phyloP scores from a whole-genome alignment of 805 yeast species.

The Starmerella floricola region DNA sequence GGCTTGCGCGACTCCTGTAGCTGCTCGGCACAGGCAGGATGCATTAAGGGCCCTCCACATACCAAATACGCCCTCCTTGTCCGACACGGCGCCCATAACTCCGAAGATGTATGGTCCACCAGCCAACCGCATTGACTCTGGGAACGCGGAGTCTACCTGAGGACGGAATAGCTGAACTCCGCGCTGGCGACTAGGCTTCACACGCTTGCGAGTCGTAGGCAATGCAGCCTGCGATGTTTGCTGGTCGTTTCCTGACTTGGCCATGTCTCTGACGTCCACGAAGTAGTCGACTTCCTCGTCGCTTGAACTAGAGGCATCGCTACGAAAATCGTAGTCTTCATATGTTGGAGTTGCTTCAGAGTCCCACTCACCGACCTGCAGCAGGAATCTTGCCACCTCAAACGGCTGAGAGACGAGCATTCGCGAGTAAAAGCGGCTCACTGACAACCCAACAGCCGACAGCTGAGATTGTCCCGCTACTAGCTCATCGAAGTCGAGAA shows the following conservation, averaged over 20 bases:
- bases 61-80: slow-evolving; percentile 52
- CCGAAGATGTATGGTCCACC: slow-evolving; percentile 27
- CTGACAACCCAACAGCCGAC: slow-evolving; percentile 45
- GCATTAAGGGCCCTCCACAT: slow-evolving; percentile 62
- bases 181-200: slow-evolving; percentile 12
- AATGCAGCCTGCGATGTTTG: neutral
- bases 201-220: neutral
- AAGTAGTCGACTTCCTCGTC: slow-evolving; percentile 34
- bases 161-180: slow-evolving; percentile 11
- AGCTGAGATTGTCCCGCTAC: slow-evolving; percentile 39
- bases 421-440: slow-evolving; percentile 55
- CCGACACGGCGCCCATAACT: slow-evolving; percentile 40
- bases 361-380: slow-evolving; percentile 57
- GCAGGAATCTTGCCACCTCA: slow-evolving; percentile 62
- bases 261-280: slow-evolving; percentile 23
- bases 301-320: slow-evolving; percentile 17
- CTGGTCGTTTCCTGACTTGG: neutral
- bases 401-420: slow-evolving; percentile 74
- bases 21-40: slow-evolving; percentile 62
- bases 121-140: slow-evolving; percentile 14
- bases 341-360: slow-evolving; percentile 8
- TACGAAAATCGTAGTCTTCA: slow-evolving; percentile 19
- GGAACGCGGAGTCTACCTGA: slow-evolving; percentile 4
- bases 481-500: slow-evolving; percentile 22
- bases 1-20: slow-evolving; percentile 67